Conservation (phyloP, 768 basidiomycete genomes). For the Podaxis sp. region DNA sequence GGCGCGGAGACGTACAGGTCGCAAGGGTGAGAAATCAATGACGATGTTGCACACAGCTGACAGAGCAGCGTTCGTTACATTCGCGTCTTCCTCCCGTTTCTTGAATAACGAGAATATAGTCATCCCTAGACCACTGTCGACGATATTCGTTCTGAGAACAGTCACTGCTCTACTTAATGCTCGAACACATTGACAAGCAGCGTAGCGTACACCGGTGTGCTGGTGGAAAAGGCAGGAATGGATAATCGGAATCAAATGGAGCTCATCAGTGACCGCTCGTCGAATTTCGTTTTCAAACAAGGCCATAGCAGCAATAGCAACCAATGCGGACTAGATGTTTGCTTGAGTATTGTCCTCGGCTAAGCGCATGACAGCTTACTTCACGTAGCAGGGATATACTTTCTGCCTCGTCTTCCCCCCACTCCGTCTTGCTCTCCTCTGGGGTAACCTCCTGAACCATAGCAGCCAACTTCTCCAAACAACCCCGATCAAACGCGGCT, state of each 20-base stretch:
- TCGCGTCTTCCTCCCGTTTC: constrained; percentile 46
- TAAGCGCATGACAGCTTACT: constrained; percentile 28
- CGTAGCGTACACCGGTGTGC: constrained; percentile 75
- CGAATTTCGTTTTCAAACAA: constrained; percentile 74
- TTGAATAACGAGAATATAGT: constrained; percentile 54
- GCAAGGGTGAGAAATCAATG: constrained; percentile 79
- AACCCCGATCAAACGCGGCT: constrained; percentile 66
- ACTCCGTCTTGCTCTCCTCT: constrained; percentile 34
- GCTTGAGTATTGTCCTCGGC: neutral
- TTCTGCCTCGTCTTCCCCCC: constrained; percentile 72
- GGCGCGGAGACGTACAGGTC: constrained; percentile 44
- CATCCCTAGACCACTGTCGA: constrained; percentile 77
- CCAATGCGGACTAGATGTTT: constrained; percentile 60
- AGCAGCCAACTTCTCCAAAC: constrained; percentile 47
- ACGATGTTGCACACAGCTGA: constrained; percentile 82
- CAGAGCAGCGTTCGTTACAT: constrained; percentile 68
- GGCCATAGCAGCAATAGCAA: constrained; percentile 66
- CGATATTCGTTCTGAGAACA: constrained; percentile 77
- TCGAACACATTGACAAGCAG: constrained; percentile 81
- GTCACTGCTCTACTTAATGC: constrained; percentile 76
- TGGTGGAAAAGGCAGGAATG: constrained; percentile 26
- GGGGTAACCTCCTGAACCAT: constrained; percentile 55
- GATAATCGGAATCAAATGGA: constrained; percentile 35
- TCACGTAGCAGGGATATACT: constrained; percentile 56
- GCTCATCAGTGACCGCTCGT: constrained; percentile 56